Evolutionary conservation across 2,329 filamentous ascomycete species (phyloP).

Genomic region (Botryotinia calthae): DNA sequence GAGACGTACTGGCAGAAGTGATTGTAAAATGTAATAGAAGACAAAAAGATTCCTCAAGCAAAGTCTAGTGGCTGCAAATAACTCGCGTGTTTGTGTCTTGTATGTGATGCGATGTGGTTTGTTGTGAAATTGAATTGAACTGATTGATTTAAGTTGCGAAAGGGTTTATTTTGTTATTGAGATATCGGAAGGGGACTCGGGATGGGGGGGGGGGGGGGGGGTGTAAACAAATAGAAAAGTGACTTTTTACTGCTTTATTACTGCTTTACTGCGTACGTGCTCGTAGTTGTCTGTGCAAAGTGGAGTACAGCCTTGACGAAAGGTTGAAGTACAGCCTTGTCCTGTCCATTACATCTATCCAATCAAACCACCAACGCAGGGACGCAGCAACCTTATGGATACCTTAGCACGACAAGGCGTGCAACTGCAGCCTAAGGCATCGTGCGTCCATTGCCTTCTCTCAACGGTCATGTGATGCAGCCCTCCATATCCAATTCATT

Average conservation of each 20-base stretch:
- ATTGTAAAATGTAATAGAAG: neutral
- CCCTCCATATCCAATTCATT: neutral
- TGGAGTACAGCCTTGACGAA: neutral
- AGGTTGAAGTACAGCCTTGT: neutral
- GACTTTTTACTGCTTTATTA: neutral
- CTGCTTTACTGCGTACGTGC: neutral
- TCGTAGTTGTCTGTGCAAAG: neutral
- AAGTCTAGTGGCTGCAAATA: conserved; percentile 9
- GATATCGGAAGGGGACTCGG: conserved; percentile 3
- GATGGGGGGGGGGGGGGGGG: neutral
- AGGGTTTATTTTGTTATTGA: neutral
- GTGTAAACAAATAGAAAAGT: conserved; percentile 7
- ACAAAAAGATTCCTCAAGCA: conserved; percentile 3
- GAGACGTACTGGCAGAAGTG: neutral
- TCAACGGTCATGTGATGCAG: neutral
- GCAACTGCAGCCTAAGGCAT: neutral
- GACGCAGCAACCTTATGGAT: no score
- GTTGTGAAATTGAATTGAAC: neutral
- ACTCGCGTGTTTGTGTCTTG: neutral
- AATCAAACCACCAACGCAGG: neutral
- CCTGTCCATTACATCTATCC: neutral
- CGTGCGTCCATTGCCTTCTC: neutral
- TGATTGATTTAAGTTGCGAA: neutral
- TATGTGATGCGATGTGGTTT: neutral
- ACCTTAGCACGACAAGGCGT: neutral